These are phyloP conservation scores for Quercus gilva DNA, from an alignment of 306 rosid species.

Conservation along the genomic window DNA sequence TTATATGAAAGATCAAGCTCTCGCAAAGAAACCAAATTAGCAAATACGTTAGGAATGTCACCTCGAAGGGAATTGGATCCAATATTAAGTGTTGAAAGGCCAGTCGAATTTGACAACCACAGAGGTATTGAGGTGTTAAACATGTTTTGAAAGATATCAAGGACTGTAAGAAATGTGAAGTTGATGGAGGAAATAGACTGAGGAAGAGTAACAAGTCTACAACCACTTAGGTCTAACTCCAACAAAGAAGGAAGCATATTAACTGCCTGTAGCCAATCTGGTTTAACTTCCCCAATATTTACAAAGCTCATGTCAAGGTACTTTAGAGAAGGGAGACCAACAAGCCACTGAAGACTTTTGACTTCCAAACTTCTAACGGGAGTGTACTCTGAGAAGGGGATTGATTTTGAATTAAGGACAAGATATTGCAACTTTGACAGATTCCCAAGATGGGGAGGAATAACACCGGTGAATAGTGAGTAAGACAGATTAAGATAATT, in stretches of 20 bases:
- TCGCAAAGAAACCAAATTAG: not conserved
- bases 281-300: not conserved
- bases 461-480: not conserved
- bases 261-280: not conserved
- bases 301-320: not conserved
- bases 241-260: not conserved
- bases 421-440: not conserved
- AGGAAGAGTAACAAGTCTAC: no score
- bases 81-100: not conserved
- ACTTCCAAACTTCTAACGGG: not conserved
- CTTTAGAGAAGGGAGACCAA: not conserved
- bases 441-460: not conserved
- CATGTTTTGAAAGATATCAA: not conserved
- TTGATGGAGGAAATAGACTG: not conserved
- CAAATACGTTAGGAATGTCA: not conserved
- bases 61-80: not conserved
- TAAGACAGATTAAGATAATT: not conserved
- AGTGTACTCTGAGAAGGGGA: fast-evolving
- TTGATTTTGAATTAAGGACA: not conserved
- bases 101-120: not conserved
- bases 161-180: not conserved
- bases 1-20: not conserved
- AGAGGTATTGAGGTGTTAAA: not conserved
- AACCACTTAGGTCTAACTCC: no score
- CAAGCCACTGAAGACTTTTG: not conserved